These are phyloP conservation scores for Reutealis trisperma DNA, from an alignment of 345 rosid species.

Conservation along the genomic window DNA sequence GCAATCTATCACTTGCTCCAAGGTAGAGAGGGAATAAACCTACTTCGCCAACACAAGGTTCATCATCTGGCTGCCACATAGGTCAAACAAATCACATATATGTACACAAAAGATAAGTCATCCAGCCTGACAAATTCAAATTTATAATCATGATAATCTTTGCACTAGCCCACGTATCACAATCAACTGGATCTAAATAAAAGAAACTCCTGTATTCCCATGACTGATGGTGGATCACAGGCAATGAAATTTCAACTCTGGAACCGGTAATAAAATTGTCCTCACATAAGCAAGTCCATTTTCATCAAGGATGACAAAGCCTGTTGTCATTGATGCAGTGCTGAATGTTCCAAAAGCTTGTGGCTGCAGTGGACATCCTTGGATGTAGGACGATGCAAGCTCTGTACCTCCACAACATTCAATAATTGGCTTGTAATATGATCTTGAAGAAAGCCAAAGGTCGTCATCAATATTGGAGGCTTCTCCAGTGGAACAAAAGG, in stretches of 20 bases:
- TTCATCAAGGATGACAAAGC: constrained; percentile 75
- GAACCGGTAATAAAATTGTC: neutral
- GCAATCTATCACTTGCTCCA: constrained; percentile 76
- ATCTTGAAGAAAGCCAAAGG: constrained; percentile 92
- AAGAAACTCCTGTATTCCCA: neutral
- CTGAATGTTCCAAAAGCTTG: constrained; percentile 94
- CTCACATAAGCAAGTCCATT: constrained; percentile 66
- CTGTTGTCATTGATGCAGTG: constrained; percentile 65
- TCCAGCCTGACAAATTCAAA: neutral
- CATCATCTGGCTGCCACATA: constrained; percentile 63
- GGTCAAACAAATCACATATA: constrained; percentile 18
- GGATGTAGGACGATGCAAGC: constrained; percentile 74
- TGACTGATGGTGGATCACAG: neutral
- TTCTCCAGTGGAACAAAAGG: constrained; percentile 73
- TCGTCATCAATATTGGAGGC: constrained; percentile 83
- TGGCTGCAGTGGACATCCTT: constrained; percentile 69
- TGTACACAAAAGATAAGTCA: neutral
- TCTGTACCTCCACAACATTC: constrained; percentile 95
- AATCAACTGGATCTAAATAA: neutral
- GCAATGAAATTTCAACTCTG: neutral
- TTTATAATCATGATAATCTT: neutral
- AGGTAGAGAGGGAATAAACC: constrained; percentile 71
- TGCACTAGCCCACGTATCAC: neutral
- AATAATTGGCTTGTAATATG: constrained; percentile 68
- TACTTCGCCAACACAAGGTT: constrained; percentile 81